Evolutionary conservation across 2,329 filamentous ascomycete species (phyloP).

Genomic region (Aspergillus viridinutans): DNA sequence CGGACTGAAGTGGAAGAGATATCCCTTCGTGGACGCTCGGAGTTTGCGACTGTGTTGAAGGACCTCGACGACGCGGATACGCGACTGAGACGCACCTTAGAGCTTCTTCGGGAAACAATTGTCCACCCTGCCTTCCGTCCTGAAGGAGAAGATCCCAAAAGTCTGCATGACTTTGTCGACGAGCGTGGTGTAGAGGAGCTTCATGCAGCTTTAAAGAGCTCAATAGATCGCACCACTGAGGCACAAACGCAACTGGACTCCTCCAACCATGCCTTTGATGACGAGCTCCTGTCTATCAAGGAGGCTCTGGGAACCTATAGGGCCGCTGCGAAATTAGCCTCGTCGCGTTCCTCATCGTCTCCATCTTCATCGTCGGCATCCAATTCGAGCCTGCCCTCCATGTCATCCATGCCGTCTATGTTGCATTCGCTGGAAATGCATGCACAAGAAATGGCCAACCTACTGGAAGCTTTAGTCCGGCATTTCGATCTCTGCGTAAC

Average conservation of each 20-base stretch:
- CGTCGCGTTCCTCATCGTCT: constrained; percentile 33
- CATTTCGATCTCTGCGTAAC: constrained; percentile 94
- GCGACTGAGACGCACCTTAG: constrained; percentile 53
- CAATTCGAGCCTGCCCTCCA: constrained; percentile 30
- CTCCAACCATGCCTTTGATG: constrained; percentile 65
- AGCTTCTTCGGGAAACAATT: constrained; percentile 52
- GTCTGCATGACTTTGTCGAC: constrained; percentile 64
- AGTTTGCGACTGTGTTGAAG: constrained; percentile 49
- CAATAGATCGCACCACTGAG: constrained; percentile 58
- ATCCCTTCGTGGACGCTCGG: constrained; percentile 38
- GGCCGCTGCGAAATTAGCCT: constrained; percentile 35
- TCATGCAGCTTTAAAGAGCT: constrained; percentile 51
- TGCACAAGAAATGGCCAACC: constrained; percentile 75
- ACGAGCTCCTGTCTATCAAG: constrained; percentile 64
- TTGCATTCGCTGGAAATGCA: constrained; percentile 65
- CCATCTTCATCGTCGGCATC: constrained; percentile 32
- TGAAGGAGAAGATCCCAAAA: constrained; percentile 46
- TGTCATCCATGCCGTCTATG: constrained; percentile 48
- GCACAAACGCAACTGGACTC: constrained; percentile 55
- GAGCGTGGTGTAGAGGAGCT: constrained; percentile 58
- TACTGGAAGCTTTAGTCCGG: constrained; percentile 72
- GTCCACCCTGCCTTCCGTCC: constrained; percentile 56
- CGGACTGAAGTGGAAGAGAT: constrained; percentile 42
- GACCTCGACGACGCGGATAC: constrained; percentile 57
- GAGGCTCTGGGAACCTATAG: constrained; percentile 49